These are phyloP conservation scores for Paragyromitra xinjiangensis DNA, from an alignment of 495 filamentous ascomycete species.

Conservation along the genomic window DNA sequence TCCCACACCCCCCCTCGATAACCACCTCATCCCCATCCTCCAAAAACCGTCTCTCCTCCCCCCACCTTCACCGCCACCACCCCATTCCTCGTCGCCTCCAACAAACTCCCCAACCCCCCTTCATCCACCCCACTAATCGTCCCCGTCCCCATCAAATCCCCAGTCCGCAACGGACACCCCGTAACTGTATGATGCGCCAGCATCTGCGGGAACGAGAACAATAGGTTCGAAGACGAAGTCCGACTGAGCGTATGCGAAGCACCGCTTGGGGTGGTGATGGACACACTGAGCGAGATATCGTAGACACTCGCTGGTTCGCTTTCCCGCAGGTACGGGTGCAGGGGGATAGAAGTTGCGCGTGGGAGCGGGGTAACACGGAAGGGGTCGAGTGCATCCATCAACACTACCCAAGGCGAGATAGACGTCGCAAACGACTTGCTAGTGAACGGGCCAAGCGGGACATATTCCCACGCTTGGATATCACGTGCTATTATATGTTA, in stretches of 20 bases:
- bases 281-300: constrained; percentile 78
- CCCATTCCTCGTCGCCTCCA: constrained; percentile 77
- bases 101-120: constrained; percentile 73
- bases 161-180: constrained; percentile 81
- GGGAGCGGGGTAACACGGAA: constrained; percentile 61
- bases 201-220: constrained; percentile 96
- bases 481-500: constrained; percentile 71
- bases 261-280: constrained; percentile 72
- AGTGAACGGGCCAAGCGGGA: constrained; percentile 86
- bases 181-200: constrained; percentile 88
- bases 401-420: constrained; percentile 88
- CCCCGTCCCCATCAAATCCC: constrained; percentile 87
- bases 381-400: constrained; percentile 82
- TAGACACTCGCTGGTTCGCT: constrained; percentile 70
- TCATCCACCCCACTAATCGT: constrained; percentile 81
- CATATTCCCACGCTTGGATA: constrained; percentile 90
- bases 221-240: constrained; percentile 74
- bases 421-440: constrained; percentile 93
- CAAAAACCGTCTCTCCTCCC: constrained; percentile 73
- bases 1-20: constrained; percentile 70
- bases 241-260: constrained; percentile 70
- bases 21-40: constrained; percentile 84
- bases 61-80: constrained; percentile 69
- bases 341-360: constrained; percentile 14
- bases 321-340: constrained; percentile 63